These are phyloP conservation scores for Opeltia flavorubescens DNA, from an alignment of 495 filamentous ascomycete genomes.

Conservation along the genomic window DNA sequence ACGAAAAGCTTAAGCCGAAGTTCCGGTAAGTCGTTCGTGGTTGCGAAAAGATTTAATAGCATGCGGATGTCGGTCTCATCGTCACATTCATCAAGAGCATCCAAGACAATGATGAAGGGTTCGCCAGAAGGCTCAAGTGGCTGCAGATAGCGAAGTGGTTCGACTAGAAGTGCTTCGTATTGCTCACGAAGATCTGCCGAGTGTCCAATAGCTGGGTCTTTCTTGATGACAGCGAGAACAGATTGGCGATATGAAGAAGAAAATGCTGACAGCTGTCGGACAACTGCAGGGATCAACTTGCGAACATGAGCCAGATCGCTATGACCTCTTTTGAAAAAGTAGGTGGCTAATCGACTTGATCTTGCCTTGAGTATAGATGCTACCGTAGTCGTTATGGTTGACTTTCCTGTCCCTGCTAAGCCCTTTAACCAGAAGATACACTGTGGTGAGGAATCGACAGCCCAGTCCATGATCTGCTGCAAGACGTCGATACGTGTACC, in stretches of 20 bases:
- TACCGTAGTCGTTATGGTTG: slow-evolving; percentile 28
- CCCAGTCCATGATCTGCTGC: slow-evolving; percentile 11
- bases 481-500: slow-evolving; percentile 12
- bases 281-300: slow-evolving; percentile 16
- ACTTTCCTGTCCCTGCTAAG: slow-evolving; percentile 34
- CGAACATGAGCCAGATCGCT: slow-evolving; percentile 22
- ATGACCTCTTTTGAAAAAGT: slow-evolving; percentile 31
- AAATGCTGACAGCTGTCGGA: not conserved
- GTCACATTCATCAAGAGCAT: slow-evolving; percentile 16
- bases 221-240: not conserved
- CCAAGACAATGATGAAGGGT: slow-evolving; percentile 12
- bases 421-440: slow-evolving; percentile 31
- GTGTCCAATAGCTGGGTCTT: not conserved
- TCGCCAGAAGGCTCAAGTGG: too few relatives aligned
- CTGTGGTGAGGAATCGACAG: slow-evolving; percentile 5
- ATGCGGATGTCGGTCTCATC: slow-evolving; percentile 9
- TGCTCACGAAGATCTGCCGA: not conserved
- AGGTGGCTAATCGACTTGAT: slow-evolving; percentile 12
- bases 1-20: slow-evolving; percentile 16
- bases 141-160: not conserved
- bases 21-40: slow-evolving; percentile 5
- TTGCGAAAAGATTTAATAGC: slow-evolving; percentile 14
- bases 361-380: slow-evolving; percentile 12
- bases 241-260: not conserved
- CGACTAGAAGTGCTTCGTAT: not conserved